Evolutionary conservation across 2,329 filamentous ascomycete species (phyloP).

Genomic region (Cercospora sesami): DNA sequence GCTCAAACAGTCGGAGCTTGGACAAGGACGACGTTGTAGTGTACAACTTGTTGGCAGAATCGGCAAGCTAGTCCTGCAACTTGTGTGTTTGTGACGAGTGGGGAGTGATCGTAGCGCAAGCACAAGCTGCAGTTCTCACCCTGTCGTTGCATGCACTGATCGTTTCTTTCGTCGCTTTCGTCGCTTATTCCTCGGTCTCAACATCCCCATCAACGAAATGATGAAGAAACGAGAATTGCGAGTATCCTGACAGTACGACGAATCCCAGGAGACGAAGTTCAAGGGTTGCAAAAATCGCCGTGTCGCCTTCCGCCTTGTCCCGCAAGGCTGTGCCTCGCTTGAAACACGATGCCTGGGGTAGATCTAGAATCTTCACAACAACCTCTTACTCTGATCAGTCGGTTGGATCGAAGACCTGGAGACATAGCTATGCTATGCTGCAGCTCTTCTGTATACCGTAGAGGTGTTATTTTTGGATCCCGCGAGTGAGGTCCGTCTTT

Average conservation of each 20-base stretch:
- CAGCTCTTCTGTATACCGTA: neutral
- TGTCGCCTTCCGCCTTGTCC: neutral
- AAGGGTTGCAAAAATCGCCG: neutral
- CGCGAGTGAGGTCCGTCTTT: neutral
- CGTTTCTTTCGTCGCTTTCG: neutral
- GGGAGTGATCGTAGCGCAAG: neutral
- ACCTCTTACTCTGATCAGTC: neutral
- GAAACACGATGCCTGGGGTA: neutral
- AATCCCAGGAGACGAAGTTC: neutral
- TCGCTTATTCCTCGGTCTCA: neutral
- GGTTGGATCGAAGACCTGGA: neutral
- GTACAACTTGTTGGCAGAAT: neutral
- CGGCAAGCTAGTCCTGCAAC: neutral
- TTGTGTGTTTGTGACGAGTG: neutral
- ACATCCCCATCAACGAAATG: neutral
- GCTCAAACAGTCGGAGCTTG: neutral
- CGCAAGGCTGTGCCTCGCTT: neutral
- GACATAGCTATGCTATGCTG: neutral
- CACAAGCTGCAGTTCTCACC: neutral
- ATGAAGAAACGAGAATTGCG: neutral
- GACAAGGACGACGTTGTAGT: neutral
- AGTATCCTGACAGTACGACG: neutral
- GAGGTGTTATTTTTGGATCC: neutral
- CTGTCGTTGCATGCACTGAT: neutral
- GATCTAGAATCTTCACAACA: neutral